Evolutionary conservation across 139 green algal species (phyloP).

Genomic region (Tetradesmus lagerheimii): DNA sequence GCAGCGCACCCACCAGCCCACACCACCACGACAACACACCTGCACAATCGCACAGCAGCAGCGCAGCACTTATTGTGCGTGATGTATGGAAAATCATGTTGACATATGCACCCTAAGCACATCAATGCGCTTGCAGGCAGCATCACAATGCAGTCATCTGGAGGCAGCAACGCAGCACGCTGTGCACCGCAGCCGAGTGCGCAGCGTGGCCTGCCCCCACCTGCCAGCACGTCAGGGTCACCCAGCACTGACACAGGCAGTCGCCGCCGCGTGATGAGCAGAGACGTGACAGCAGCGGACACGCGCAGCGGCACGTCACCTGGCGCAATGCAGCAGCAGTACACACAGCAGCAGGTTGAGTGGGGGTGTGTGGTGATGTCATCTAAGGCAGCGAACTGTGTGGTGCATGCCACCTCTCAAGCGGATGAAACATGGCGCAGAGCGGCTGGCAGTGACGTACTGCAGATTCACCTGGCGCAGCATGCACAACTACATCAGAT

Average conservation of each 20-base stretch:
- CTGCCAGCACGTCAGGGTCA: slow-evolving; percentile 1
- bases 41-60: background rate
- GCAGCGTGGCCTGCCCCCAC: background rate
- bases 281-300: background rate
- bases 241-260: background rate
- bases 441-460: background rate
- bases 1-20: slow-evolving; percentile 1
- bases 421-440: background rate
- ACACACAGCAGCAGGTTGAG: no score
- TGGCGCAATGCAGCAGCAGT: background rate
- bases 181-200: background rate
- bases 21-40: slow-evolving; percentile 35
- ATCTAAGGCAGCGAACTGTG: no score
- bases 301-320: slow-evolving; percentile 27
- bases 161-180: background rate
- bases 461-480: background rate
- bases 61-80: background rate
- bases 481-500: no score
- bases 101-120: background rate
- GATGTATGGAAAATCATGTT: no score
- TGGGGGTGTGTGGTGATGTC: no score
- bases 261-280: background rate
- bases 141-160: no score
- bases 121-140: no score
- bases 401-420: no score